Evolutionary conservation across 2,329 filamentous ascomycete genomes (phyloP), one percentile per base, ranked within the genome.

Genomic region (Dryadomyces quercus-mongolicae): DNA sequence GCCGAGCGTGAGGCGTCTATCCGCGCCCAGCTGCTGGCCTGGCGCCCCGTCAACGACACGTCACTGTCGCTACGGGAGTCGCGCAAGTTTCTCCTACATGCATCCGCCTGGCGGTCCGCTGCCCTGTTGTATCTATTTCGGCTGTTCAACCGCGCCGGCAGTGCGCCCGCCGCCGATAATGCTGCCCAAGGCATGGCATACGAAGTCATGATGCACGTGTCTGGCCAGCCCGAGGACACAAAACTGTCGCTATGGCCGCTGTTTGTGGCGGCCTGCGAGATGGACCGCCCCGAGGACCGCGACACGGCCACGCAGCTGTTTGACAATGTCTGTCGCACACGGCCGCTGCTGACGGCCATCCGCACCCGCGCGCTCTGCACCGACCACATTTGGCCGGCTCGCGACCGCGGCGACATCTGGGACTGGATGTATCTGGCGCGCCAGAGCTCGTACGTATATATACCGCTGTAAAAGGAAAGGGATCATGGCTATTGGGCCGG

Each of bases 231-330:
- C 45, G 57, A 57, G 5, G 56, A 59, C 48, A 46, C 57, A 20
- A 59, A 59, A 47, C 54, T 59, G 38, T 56, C 56, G 38, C 54
- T 59, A 20, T 59, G 57, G 57, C 57, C 57, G 43, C 51, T 59
- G 25, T 59, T 59, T 36, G 44, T 59, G 8, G 57, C 57, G 9
- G 54, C 57, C 6, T 56, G 55, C 56, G 57, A 59, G 48, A 53
- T 59, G 18, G 38, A 55, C 36, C 55, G 51, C 47, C 54, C 57
- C 44, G 57, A 57, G 16, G 55, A 59, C 56, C 57, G 57, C 25
- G 53, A 34, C 10, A 44, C 52, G 40, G 57, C 57, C 2, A 16
- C 50, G 6, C 49, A 42, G 2, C 50, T 57, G n/a, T 56, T 59
- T 43, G 48, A 49, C 47, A 45, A 49, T 20, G 48, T 59, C 43